Base-by-base conservation (phyloP, 83 land plant species). In the Larix sibirica region DNA sequence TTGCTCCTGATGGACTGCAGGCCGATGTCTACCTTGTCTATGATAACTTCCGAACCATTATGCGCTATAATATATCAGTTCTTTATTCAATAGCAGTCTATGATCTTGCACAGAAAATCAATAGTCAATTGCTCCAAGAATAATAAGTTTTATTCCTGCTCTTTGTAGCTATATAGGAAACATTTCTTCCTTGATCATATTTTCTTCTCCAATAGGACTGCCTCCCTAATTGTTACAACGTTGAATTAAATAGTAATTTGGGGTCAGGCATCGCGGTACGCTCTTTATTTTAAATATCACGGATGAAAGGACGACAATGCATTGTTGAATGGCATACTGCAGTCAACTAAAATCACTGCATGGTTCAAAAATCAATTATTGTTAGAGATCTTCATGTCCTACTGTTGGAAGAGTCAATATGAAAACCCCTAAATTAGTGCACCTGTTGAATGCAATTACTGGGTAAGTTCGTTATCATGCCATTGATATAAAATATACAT, bases 1-100 rank as follows among this genome's bases (percentile, higher is more conserved):
- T 86, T 26, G 81, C 81, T 68, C 88, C 86, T n/a, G 86, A 84
- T 62, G 87, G 88, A 28, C 87, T 86, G n/a, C 66, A 56, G 50
- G 88, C 83, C 24, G 79, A 67, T n/a, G 86, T 69, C 13, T 86
- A 84, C 76, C 78, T 86, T n/a, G 88, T 86, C 26, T 86, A 82
- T 62, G 40, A 83, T 79, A 86, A 86, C 75, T 86, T 86, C 73
- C 70, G 63, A 69, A 79, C 81, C 1, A 69, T 86, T 20, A 42
- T 86, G 74, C 82, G 79, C 33, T 86, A 83, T 74, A 86, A 86
- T 63, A 26, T 63, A 28, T 68, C 79, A 23, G 63, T 62, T 23
- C 70, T 83, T 38, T 86, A 86, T 63, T 66, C 77, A 65, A 54
- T 86, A 14, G 50, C 88, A 10, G 87, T 83, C 1, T 69, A 80